Evolutionary conservation across 176 grass and related monocot species (phyloP).

Genomic region (Phyllostachys edulis): DNA sequence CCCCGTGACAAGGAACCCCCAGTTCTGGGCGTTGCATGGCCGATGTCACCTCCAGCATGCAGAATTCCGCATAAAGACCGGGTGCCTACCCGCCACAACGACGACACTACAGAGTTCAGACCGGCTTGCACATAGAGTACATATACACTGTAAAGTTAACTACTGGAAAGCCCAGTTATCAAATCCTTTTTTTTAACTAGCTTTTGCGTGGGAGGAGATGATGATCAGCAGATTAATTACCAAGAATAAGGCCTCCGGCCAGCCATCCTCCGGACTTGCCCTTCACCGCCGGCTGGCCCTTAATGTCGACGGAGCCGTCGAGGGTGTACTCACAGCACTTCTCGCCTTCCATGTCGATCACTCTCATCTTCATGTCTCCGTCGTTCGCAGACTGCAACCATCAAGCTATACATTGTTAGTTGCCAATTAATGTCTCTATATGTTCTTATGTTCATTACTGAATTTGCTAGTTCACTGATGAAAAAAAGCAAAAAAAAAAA

Average conservation of each 20-base stretch:
- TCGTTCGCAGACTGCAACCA: slow-evolving; percentile 38
- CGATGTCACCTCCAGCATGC: slow-evolving; percentile 41
- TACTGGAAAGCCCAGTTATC: neutral
- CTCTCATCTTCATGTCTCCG: slow-evolving; percentile 43
- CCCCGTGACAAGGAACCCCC: slow-evolving; percentile 19
- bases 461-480: neutral
- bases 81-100: slow-evolving; percentile 22
- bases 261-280: slow-evolving; percentile 71
- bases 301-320: slow-evolving; percentile 72
- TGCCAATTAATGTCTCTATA: neutral
- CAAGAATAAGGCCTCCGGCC: slow-evolving; percentile 66
- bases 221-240: slow-evolving; percentile 44
- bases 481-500: too few species aligned
- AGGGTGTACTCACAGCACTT: slow-evolving; percentile 57
- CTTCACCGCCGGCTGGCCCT: slow-evolving; percentile 64
- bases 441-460: neutral
- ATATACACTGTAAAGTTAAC: neutral
- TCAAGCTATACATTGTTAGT: neutral
- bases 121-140: neutral
- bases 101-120: neutral
- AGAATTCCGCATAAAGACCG: slow-evolving; percentile 14
- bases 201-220: neutral
- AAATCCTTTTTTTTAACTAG: neutral
- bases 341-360: slow-evolving; percentile 36
- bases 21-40: slow-evolving; percentile 41